Evolutionary conservation across 2,329 filamentous ascomycete genomes (phyloP).

Genomic region (Fusarium globosum): DNA sequence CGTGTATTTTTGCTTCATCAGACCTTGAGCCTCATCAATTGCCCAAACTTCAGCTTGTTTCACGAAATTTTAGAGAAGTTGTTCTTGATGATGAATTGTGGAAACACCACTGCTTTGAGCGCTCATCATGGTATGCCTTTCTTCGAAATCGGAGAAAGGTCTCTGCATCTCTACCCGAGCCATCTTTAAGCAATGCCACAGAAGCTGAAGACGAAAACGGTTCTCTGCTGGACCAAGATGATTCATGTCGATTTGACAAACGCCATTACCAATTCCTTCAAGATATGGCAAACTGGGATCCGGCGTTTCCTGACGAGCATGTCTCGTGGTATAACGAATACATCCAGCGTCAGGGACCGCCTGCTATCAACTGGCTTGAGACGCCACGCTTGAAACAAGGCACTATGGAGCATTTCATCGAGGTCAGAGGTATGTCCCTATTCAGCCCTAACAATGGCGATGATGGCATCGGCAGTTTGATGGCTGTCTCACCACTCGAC

Average conservation of each 20-base stretch:
- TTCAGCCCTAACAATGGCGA: conserved; percentile 66
- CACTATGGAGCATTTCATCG: conserved; percentile 61
- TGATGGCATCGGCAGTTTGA: conserved; percentile 55
- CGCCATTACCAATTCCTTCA: conserved; percentile 51
- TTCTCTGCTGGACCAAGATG: conserved; percentile 43
- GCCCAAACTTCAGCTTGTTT: conserved; percentile 76
- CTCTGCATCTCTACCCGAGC: conserved; percentile 41
- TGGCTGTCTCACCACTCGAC: conserved; percentile 81
- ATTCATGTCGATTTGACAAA: conserved; percentile 13
- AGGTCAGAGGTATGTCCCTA: conserved; percentile 79
- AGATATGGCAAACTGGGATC: conserved; percentile 85
- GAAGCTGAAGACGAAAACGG: conserved; percentile 5
- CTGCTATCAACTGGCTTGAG: conserved; percentile 82
- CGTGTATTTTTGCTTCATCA: conserved; percentile 25
- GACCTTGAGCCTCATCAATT: conserved; percentile 57
- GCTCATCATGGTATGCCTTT: conserved; percentile 73
- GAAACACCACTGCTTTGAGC: conserved; percentile 78
- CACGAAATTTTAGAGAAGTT: conserved; percentile 71
- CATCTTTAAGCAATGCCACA: conserved; percentile 11
- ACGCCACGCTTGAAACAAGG: conserved; percentile 62
- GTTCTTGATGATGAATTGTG: conserved; percentile 81
- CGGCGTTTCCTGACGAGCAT: conserved; percentile 75
- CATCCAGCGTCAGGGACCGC: conserved; percentile 80
- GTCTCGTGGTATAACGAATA: conserved; percentile 92
- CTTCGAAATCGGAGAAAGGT: conserved; percentile 59